Base-by-base conservation (phyloP, 2,329 filamentous ascomycete genomes). In the Colletotrichum tofieldiae region DNA sequence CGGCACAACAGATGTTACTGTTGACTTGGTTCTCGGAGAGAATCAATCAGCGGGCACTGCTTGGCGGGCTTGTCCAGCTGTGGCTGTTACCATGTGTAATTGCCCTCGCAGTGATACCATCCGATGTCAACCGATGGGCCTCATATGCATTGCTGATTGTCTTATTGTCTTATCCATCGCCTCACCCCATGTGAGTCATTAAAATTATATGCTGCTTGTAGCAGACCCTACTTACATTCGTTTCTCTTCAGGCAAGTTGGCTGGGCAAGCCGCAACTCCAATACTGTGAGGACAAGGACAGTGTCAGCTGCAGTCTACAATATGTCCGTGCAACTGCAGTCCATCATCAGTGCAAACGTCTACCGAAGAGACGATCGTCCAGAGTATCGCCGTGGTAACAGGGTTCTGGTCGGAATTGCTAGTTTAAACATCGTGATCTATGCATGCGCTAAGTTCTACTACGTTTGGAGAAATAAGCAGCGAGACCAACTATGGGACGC, bases 281-380 rank as follows among this genome's bases (percentile, higher is more conserved):
- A 90, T 73, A 85, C 86, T 1, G 89, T 93, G 11, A 84, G 90
- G n/a, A 89, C 88, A 7, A 83, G 91, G 11, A 89, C 90, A 2
- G 89, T 93, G 3, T 88, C 89, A 0, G 87, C 89, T 0, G 90
- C 89, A 0, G 81, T 89, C 18, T 92, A 91, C 78, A 92, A 91
- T 65, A 83, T 86, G 79, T 79, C 81, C 43, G 82, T 86, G 5
- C 86, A 88, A 75, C 76, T 84, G 0, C 83, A 84, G 39, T 83
- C 83, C 45, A 84, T 87, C 51, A 83, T 85, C 54, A 80, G 80
- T 5, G 80, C 81, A 0, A 85, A 87, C 62, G 85, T 88, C 63
- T 88, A 87, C 77, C 82, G 85, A 32, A 77, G 81, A 72, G 81
- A 87, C 70, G 83, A 87, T 65, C 79, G 79, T 68, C 86, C 84